Evolutionary conservation across 2,329 filamentous ascomycete species (phyloP), one percentile per base, ranked within the genome.

Genomic region (Neurospora sp.): DNA sequence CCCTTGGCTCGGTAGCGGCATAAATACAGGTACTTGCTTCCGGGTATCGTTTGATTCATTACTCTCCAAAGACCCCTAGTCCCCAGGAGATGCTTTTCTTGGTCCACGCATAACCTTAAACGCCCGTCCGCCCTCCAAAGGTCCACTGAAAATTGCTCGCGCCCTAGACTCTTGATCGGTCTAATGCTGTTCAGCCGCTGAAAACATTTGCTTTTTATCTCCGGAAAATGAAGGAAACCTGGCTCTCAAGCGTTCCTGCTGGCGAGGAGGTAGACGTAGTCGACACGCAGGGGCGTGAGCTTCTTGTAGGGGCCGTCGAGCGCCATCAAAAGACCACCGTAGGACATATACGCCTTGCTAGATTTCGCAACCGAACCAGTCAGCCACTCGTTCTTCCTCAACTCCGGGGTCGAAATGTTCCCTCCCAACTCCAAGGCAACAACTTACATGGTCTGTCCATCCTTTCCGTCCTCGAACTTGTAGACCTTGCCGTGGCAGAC

Each of bases 251-350:
- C 23, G 52, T 62, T 62, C 89, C 96, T 97, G 88, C 97, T 99
- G 75, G 97, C 84, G 71, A 98, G 86, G 72, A 99, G 87, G 79
- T 99, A 99, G 73, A 96, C 89, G 78, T 97, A 91, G 80, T 99
- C 96, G 77, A 97, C 95, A 76, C 93, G 89, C 77, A 99, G 82
- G 37, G 93, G 91, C 40, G 92, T 96, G 73, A 99, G 88, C 84
- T 97, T 97, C 85, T 96, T 96, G 81, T 97, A 96, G 2, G 96
- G 96, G 6, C 96, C 96, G 77, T 97, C 92, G 69, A 99, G 86
- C 76, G 91, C 93, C 82, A 98, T 90, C 76, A 99, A 82, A 73
- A 99, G 83, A 8, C 96, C 96, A 66, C 96, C 96, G 77, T 97
- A 99, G 1, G 93, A 97, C 75, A 96, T 87, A 81, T 95, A 99